Evolutionary conservation across 2,329 filamentous ascomycete species (phyloP).

Genomic region (Aureobasidium leucospermi): DNA sequence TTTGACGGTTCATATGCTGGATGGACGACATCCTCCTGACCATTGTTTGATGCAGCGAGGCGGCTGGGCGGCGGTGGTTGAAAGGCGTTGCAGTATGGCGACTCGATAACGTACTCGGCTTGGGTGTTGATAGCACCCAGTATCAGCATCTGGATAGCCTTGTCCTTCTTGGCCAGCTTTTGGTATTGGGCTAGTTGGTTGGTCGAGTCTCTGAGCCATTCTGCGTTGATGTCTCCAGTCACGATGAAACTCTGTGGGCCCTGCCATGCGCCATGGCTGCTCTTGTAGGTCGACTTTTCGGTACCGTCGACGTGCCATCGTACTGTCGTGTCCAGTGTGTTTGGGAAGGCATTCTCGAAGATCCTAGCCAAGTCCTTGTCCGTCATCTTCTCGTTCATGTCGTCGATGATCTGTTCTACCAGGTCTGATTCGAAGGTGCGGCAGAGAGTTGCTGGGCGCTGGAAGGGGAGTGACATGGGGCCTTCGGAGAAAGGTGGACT

Average conservation of each 20-base stretch:
- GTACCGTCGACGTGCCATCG: slow-evolving; percentile 72
- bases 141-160: slow-evolving; percentile 69
- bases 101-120: slow-evolving; percentile 86
- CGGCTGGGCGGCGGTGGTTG: slow-evolving; percentile 84
- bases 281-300: slow-evolving; percentile 25
- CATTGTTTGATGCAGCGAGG: slow-evolving; percentile 64
- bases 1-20: slow-evolving; percentile 74
- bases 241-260: slow-evolving; percentile 89
- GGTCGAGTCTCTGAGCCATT: slow-evolving; percentile 87
- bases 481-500: slow-evolving; percentile 76
- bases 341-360: slow-evolving; percentile 93
- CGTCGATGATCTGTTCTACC: slow-evolving; percentile 80
- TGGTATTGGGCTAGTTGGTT: slow-evolving; percentile 94
- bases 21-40: slow-evolving; percentile 77
- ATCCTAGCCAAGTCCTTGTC: slow-evolving; percentile 84
- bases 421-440: slow-evolving; percentile 81
- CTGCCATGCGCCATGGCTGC: slow-evolving; percentile 61
- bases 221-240: slow-evolving; percentile 85
- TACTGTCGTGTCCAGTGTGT: slow-evolving; percentile 82
- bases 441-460: slow-evolving; percentile 72
- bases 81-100: slow-evolving; percentile 97
- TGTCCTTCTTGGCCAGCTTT: slow-evolving; percentile 71
- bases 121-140: slow-evolving; percentile 94
- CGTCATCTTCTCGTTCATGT: slow-evolving; percentile 71
- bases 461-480: slow-evolving; percentile 72